phyloP scores from a whole-genome alignment of 2,329 filamentous ascomycete genomes.

The Neonectria ditissima region DNA sequence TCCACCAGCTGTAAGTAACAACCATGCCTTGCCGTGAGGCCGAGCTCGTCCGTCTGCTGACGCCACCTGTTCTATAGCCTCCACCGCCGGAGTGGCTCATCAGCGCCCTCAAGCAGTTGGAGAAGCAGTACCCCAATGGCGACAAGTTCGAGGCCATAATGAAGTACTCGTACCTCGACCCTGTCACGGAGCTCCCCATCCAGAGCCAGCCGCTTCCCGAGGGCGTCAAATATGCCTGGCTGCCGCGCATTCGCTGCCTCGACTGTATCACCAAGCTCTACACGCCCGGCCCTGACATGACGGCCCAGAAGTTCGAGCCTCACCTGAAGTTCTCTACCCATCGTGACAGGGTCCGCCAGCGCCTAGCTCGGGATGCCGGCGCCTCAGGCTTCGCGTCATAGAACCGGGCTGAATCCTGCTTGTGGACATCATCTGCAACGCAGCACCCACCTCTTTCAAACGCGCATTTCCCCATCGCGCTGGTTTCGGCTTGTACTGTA shows the following conservation, averaged over 20 bases:
- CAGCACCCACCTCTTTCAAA: slow-evolving; percentile 4
- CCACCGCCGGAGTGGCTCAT: slow-evolving; percentile 89
- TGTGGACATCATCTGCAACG: not conserved
- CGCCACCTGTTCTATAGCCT: slow-evolving; percentile 66
- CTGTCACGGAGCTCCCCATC: slow-evolving; percentile 74
- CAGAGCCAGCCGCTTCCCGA: slow-evolving; percentile 67
- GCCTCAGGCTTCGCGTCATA: slow-evolving; percentile 21
- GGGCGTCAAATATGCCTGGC: slow-evolving; percentile 81
- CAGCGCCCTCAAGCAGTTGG: slow-evolving; percentile 76
- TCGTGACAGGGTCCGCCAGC: slow-evolving; percentile 70
- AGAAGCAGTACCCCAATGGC: slow-evolving; percentile 75
- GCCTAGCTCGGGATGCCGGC: slow-evolving; percentile 44
- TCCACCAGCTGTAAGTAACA: slow-evolving; percentile 70
- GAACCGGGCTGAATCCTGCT: not conserved
- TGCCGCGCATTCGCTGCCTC: slow-evolving; percentile 89
- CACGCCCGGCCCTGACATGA: slow-evolving; percentile 86
- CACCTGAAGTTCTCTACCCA: slow-evolving; percentile 90
- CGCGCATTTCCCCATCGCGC: not conserved
- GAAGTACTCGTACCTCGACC: slow-evolving; percentile 87
- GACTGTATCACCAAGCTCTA: slow-evolving; percentile 97
- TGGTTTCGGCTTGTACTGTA: slow-evolving; percentile 19
- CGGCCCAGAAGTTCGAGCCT: slow-evolving; percentile 91
- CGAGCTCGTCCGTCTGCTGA: slow-evolving; percentile 22
- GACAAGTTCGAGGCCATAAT: slow-evolving; percentile 91
- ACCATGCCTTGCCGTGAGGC: not conserved